These are phyloP conservation scores for Triangularia setosa DNA, from an alignment of 2,329 filamentous ascomycete species.

Conservation along the genomic window DNA sequence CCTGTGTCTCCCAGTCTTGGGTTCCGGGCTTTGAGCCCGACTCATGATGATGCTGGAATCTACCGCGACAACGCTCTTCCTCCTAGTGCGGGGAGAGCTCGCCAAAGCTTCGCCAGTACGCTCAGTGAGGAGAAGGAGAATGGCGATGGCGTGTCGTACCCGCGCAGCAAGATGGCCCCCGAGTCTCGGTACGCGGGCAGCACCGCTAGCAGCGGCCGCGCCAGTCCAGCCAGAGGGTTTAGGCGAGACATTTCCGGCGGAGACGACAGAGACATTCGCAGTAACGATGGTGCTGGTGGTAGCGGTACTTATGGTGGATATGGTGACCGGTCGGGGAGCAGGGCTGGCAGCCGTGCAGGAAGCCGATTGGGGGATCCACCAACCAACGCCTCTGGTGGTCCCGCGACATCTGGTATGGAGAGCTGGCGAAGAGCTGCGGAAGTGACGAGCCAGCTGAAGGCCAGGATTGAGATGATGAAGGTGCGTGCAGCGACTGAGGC, in stretches of 20 bases:
- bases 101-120: slow-evolving; percentile 61
- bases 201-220: slow-evolving; percentile 51
- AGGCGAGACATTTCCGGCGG: slow-evolving; percentile 33
- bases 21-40: slow-evolving; percentile 46
- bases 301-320: slow-evolving; percentile 18
- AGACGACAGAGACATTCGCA: slow-evolving; percentile 29
- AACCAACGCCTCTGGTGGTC: slow-evolving; percentile 25
- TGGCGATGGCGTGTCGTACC: slow-evolving; percentile 43
- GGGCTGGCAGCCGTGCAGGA: slow-evolving; percentile 22
- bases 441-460: slow-evolving; percentile 95
- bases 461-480: slow-evolving; percentile 99
- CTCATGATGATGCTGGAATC: slow-evolving; percentile 56
- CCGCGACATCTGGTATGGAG: slow-evolving; percentile 60
- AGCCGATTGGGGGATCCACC: slow-evolving; percentile 18
- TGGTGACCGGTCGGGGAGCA: slow-evolving; percentile 21
- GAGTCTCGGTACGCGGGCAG: slow-evolving; percentile 51
- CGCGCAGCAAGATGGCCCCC: slow-evolving; percentile 49
- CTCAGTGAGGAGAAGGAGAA: slow-evolving; percentile 78
- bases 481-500: slow-evolving; percentile 32
- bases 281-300: slow-evolving; percentile 28
- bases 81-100: slow-evolving; percentile 39
- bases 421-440: slow-evolving; percentile 97
- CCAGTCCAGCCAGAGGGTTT: slow-evolving; percentile 56
- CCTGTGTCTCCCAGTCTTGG: slow-evolving; percentile 30
- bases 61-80: slow-evolving; percentile 50